A percentile compares a stretch with the other conserved stretches of the same genome.
Evolutionary conservation across 306 rosid genomes (phyloP).

Genomic region (Luffa acutangula): DNA sequence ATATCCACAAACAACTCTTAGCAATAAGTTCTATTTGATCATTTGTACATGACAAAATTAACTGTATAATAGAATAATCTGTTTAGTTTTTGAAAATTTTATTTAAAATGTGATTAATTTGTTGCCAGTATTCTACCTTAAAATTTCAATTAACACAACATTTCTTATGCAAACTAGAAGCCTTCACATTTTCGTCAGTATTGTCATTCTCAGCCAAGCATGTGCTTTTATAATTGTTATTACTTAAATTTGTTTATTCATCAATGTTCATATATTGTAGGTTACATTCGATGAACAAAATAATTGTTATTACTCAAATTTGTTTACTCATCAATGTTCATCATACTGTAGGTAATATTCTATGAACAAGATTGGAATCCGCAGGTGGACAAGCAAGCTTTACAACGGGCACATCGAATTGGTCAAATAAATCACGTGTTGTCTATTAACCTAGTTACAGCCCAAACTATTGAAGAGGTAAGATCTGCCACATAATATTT

Average conservation of each 20-base stretch:
- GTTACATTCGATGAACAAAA: slow-evolving; percentile 38
- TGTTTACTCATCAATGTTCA: neutral
- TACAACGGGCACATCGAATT: slow-evolving; percentile 91
- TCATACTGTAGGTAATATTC: slow-evolving; percentile 59
- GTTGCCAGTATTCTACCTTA: neutral
- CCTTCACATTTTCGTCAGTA: neutral
- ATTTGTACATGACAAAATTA: neutral
- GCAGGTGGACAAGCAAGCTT: slow-evolving; percentile 91
- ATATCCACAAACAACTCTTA: neutral
- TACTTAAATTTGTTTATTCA: neutral
- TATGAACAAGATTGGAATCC: slow-evolving; percentile 99
- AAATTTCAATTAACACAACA: neutral
- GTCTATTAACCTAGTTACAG: slow-evolving; percentile 64
- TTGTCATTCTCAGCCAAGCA: neutral
- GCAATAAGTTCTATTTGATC: neutral
- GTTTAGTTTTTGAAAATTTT: neutral
- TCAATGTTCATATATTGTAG: slow-evolving; percentile 21
- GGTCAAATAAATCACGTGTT: slow-evolving; percentile 80
- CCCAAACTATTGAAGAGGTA: slow-evolving; percentile 78
- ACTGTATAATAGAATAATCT: neutral
- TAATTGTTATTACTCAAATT: neutral
- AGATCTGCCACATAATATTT: slow-evolving; percentile 12
- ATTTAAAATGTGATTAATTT: neutral
- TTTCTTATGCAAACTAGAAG: neutral
- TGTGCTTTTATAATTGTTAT: neutral